These are phyloP conservation scores for Cucurbita pepo DNA, from an alignment of 306 rosid species.

Conservation along the genomic window DNA sequence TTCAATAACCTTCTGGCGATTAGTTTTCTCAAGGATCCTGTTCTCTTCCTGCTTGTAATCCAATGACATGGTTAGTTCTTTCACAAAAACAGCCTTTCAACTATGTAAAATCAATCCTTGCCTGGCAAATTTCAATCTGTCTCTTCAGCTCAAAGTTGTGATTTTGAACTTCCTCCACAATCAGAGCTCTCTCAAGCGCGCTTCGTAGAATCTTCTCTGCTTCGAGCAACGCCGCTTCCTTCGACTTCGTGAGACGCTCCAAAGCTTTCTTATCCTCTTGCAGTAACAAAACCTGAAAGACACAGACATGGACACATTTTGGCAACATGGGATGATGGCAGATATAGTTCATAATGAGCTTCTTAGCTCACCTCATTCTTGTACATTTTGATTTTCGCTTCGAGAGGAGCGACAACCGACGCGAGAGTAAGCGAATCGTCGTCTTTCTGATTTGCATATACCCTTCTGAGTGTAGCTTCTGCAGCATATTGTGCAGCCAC, in stretches of 20 bases:
- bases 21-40: slow-evolving; percentile 70
- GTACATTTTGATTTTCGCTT: slow-evolving; percentile 70
- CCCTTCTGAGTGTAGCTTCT: slow-evolving; percentile 73
- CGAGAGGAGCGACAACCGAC: slow-evolving; percentile 67
- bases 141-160: slow-evolving; percentile 79
- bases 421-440: slow-evolving; percentile 52
- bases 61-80: neutral
- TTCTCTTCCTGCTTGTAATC: slow-evolving; percentile 71
- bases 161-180: slow-evolving; percentile 95
- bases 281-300: slow-evolving; percentile 39
- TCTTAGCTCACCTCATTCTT: slow-evolving; percentile 51
- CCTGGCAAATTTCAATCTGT: slow-evolving; percentile 98
- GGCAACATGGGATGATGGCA: neutral
- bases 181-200: slow-evolving; percentile 85
- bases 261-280: slow-evolving; percentile 86
- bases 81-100: neutral
- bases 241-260: slow-evolving; percentile 70
- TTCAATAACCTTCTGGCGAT: slow-evolving; percentile 78
- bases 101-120: slow-evolving; percentile 4
- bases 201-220: slow-evolving; percentile 73
- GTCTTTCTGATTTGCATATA: slow-evolving; percentile 50
- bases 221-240: slow-evolving; percentile 75
- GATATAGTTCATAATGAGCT: neutral
- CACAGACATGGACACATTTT: neutral
- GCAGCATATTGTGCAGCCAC: slow-evolving; percentile 83